Evolutionary conservation across 2,329 filamentous ascomycete species (phyloP).

Genomic region (Periconia sp.): DNA sequence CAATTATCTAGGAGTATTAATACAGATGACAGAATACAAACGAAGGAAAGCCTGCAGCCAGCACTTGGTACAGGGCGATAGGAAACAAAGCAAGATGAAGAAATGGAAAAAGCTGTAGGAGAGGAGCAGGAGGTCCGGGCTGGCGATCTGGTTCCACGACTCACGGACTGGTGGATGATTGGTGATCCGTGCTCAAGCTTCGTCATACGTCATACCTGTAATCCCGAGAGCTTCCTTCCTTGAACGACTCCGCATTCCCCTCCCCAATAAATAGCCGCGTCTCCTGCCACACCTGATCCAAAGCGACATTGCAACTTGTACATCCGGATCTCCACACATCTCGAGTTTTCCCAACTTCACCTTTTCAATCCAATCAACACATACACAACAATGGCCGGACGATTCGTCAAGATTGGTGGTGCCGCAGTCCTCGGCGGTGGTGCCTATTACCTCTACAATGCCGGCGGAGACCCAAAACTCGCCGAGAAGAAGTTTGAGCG

Average conservation of each 20-base stretch:
- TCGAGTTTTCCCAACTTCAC: background rate
- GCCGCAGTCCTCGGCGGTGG: slow-evolving; percentile 59
- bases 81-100: background rate
- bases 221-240: slow-evolving; percentile 15
- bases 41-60: slow-evolving; percentile 3
- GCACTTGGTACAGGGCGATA: slow-evolving; percentile 7
- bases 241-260: slow-evolving; percentile 24
- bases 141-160: slow-evolving; percentile 20
- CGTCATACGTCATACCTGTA: slow-evolving; percentile 30
- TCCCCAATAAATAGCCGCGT: slow-evolving; percentile 20
- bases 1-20: slow-evolving; percentile 1
- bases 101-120: slow-evolving; percentile 1
- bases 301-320: background rate
- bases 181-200: slow-evolving; percentile 24
- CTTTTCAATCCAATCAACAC: slow-evolving; percentile 1
- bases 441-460: slow-evolving; percentile 87
- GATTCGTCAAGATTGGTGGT: slow-evolving; percentile 31
- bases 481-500: slow-evolving; percentile 88
- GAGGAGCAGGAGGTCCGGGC: slow-evolving; percentile 1
- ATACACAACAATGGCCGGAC: slow-evolving; percentile 29
- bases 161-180: background rate
- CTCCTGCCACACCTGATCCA: background rate
- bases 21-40: background rate
- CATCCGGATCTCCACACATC: background rate
- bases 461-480: slow-evolving; percentile 77